Conservation (phyloP, 495 filamentous ascomycete genomes). For the Aspergillus heteromorphus region DNA sequence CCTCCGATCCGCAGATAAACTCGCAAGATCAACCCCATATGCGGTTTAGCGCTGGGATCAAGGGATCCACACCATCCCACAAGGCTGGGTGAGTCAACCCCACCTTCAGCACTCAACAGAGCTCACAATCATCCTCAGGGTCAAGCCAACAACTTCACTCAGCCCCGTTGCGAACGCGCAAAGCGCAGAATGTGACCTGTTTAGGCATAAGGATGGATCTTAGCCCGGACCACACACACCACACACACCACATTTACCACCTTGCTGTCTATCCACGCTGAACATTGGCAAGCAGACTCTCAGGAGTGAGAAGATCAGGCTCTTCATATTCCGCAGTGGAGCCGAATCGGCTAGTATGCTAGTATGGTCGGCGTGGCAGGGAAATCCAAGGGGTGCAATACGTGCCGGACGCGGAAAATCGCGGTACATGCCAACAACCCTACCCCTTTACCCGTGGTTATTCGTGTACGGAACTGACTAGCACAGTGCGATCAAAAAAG, state of each 20-base stretch:
- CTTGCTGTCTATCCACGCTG: too few relatives aligned
- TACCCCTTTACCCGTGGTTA: not conserved
- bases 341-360: not conserved
- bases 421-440: conserved; percentile 22
- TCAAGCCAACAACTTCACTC: too few relatives aligned
- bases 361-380: conserved; percentile 44
- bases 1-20: not conserved
- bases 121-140: too few relatives aligned
- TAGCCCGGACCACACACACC: not conserved
- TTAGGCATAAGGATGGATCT: not conserved
- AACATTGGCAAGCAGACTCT: not conserved
- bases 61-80: not conserved
- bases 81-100: not conserved
- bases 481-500: conserved; percentile 33
- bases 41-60: not conserved
- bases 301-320: not conserved
- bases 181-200: not conserved
- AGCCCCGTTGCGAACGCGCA: not conserved
- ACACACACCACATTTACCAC: too few relatives aligned
- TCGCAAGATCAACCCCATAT: conserved; percentile 2
- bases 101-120: too few relatives aligned
- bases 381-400: conserved; percentile 43
- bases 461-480: not conserved
- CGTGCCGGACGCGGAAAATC: conserved; percentile 38
- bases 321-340: not conserved